phyloP scores from a whole-genome alignment of 2,329 filamentous ascomycete species.

The Sporothrix brunneoviolacea region DNA sequence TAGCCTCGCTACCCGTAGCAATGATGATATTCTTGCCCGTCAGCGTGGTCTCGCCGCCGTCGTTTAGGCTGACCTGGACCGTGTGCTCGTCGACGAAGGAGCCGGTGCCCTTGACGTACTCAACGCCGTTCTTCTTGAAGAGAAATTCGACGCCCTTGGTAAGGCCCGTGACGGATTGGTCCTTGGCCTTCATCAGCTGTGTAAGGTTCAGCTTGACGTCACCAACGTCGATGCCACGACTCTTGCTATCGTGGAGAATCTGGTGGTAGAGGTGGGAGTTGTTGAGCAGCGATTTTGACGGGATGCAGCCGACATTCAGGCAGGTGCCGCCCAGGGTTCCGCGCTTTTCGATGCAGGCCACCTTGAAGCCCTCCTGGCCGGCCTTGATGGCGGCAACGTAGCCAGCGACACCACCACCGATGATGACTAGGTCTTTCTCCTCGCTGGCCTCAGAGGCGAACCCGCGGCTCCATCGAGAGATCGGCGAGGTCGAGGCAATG shows the following conservation, averaged over 20 bases:
- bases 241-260: conserved; percentile 93
- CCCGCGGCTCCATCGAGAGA: conserved; percentile 49
- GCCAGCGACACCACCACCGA: conserved; percentile 94
- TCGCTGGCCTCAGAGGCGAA: conserved; percentile 59
- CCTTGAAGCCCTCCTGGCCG: conserved; percentile 94
- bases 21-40: conserved; percentile 97
- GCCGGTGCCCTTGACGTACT: conserved; percentile 92
- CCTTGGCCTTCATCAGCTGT: conserved; percentile 98
- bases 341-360: conserved; percentile 97
- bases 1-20: conserved; percentile 90
- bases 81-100: conserved; percentile 85
- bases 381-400: conserved; percentile 99
- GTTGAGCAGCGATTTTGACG: conserved; percentile 98
- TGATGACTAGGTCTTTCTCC: conserved; percentile 95
- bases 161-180: conserved; percentile 76
- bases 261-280: conserved; percentile 98
- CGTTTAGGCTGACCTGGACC: conserved; percentile 80
- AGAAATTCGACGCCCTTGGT: conserved; percentile 98
- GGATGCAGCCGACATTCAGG: conserved; percentile 98
- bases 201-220: conserved; percentile 93
- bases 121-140: conserved; percentile 98
- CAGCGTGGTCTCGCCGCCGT: conserved; percentile 83
- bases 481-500: conserved; percentile 34
- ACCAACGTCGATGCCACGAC: conserved; percentile 93
- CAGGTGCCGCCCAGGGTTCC: conserved; percentile 92